Evolutionary conservation across 306 rosid species (phyloP).

Genomic region (Pueraria montana): DNA sequence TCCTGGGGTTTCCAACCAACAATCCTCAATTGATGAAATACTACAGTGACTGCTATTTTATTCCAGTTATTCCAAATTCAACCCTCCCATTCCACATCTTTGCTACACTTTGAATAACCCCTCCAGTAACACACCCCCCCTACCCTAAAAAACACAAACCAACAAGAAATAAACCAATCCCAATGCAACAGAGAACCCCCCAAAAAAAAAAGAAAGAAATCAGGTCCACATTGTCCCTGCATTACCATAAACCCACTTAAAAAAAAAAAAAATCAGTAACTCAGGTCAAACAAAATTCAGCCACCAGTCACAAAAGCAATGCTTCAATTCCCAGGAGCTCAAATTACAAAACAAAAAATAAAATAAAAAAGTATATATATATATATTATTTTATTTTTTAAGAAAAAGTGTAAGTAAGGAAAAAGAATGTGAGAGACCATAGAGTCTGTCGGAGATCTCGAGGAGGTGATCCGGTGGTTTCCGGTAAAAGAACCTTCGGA

Average conservation of each 20-base stretch:
- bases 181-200: constrained; percentile 28
- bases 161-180: constrained; percentile 10
- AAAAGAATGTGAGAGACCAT: constrained; percentile 56
- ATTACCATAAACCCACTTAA: not conserved
- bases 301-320: not conserved
- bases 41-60: not conserved
- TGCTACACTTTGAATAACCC: not conserved
- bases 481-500: constrained; percentile 90
- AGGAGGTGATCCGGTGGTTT: constrained; percentile 99
- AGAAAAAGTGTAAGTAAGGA: no score
- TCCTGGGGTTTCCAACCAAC: not conserved
- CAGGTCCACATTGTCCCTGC: constrained; percentile 9
- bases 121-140: constrained; percentile 1
- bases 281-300: not conserved
- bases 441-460: constrained; percentile 96
- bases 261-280: not conserved
- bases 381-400: no score
- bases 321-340: constrained; percentile 11
- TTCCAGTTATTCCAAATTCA: not conserved
- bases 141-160: not conserved
- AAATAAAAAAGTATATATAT: no score
- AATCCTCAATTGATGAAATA: constrained; percentile 33
- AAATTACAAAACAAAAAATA: not conserved
- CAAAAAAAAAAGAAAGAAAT: not conserved
- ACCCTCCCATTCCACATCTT: constrained; percentile 29